Base-by-base conservation (phyloP, 805 yeast species). In the Zygosaccharomyces rouxii region DNA sequence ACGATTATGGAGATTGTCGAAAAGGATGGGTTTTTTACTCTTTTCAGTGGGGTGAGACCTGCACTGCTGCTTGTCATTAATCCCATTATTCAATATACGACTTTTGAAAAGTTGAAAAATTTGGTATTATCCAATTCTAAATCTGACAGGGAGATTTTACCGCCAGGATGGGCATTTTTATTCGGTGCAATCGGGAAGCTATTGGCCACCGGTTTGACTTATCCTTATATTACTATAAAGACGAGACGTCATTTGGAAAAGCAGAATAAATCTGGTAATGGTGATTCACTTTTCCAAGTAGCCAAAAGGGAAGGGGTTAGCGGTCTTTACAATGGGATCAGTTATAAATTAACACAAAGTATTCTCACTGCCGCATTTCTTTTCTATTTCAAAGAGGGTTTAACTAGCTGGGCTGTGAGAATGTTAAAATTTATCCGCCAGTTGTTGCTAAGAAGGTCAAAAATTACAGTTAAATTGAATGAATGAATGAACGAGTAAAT, bases 71-170 rank as follows among this genome's bases (percentile, higher is more conserved):
- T 90, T 51, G 97, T 90, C 44, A 60, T 83, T 53, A 90, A 90
- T 67, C 97, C 98, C 35, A 84, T 90, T 51, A 83, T 90, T 55
- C 97, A 90, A 68, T 90, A 89, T 72, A 87, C 97, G 43, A 79
- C 89, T 40, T 90, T 85, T 66, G 98, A 90, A 70, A 96, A 89
- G 68, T 67, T 87, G 59, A 83, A 84, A 62, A 87, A 86, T 56
- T 57, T 75, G 16, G 74, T 89, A 14, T 73, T 81, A 46, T 79
- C 82, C 45, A 25, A 25, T 1, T 16, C 38, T 9, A 35, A 38
- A 2, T 35, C 31, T 16, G 64, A 69, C 46, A 69, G 72, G n/a
- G 35, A 44, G 11, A 48, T 42, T 5, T 69, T 85, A 51, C 78
- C 85, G 5, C 80, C 96, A 3, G 56, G 76, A 28, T 89, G 89